Conservation (phyloP, 2,329 filamentous ascomycete genomes). For the Monilinia aucupariae region DNA sequence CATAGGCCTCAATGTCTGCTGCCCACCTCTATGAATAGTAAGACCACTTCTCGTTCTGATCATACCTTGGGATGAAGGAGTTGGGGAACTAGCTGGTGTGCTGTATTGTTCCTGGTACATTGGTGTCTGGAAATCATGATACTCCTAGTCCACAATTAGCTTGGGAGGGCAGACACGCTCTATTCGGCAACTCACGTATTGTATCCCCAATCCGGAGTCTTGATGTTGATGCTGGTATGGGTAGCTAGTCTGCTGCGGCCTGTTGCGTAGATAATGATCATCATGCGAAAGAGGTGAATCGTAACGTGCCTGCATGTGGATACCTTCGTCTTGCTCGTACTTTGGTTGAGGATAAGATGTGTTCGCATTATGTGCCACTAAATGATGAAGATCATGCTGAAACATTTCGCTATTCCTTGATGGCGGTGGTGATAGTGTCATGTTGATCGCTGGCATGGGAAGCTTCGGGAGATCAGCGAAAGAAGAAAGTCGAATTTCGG, state of each 20-base stretch:
- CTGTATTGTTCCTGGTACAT: slow-evolving; percentile 40
- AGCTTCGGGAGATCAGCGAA: slow-evolving; percentile 2
- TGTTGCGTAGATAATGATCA: slow-evolving; percentile 22
- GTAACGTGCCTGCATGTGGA: slow-evolving; percentile 29
- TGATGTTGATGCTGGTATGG: slow-evolving; percentile 31
- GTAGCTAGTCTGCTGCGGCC: slow-evolving; percentile 25
- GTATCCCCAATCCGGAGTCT: slow-evolving; percentile 26
- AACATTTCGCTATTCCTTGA: slow-evolving; percentile 38
- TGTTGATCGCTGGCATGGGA: slow-evolving; percentile 14
- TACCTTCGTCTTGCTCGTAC: slow-evolving; percentile 27
- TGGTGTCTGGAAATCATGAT: slow-evolving; percentile 20
- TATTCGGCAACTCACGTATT: slow-evolving; percentile 27
- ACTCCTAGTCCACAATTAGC: slow-evolving; percentile 25
- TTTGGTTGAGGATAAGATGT: slow-evolving; percentile 30
- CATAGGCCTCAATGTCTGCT: slow-evolving; percentile 29
- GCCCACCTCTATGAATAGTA: slow-evolving; percentile 23
- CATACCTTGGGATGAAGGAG: slow-evolving; percentile 36
- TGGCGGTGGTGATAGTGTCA: slow-evolving; percentile 37
- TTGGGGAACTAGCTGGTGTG: slow-evolving; percentile 50
- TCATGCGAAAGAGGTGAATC: slow-evolving; percentile 28
- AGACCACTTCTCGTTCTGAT: slow-evolving; percentile 32
- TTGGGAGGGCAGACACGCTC: slow-evolving; percentile 18
- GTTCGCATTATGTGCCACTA: slow-evolving; percentile 42
- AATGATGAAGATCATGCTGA: slow-evolving; percentile 41
- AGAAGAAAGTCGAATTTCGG: background rate